A percentile compares a stretch with the other conserved stretches of the same genome.
Conservation (phyloP, 1,139 yeast species). For the Geotrichum siamense region DNA sequence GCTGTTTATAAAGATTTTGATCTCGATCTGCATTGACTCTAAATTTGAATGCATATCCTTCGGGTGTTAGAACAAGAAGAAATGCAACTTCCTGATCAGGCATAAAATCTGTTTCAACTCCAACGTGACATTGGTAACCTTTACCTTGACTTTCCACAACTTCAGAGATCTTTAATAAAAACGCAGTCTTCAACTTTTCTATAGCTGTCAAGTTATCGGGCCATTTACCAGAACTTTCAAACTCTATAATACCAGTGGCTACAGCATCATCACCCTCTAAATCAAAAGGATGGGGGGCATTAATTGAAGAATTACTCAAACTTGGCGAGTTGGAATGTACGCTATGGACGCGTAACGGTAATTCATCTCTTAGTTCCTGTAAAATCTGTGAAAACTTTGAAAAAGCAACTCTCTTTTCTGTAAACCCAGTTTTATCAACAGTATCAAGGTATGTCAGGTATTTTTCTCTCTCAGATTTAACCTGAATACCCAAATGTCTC, state of each 20-base stretch:
- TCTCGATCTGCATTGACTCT: conserved; percentile 77
- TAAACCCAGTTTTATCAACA: conserved; percentile 42
- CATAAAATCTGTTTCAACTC: conserved; percentile 48
- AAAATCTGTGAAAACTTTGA: conserved; percentile 55
- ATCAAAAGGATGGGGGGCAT: conserved; percentile 81
- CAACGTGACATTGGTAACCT: conserved; percentile 52
- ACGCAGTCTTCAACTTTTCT: conserved; percentile 87
- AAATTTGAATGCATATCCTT: conserved; percentile 76
- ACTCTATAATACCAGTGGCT: conserved; percentile 74
- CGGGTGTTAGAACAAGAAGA: conserved; percentile 67
- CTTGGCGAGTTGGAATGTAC: conserved; percentile 63
- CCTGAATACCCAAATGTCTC: conserved; percentile 48
- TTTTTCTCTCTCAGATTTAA: conserved; percentile 22
- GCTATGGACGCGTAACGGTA: conserved; percentile 69
- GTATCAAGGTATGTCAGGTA: conserved; percentile 38
- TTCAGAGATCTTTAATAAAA: conserved; percentile 66
- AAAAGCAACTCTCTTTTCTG: conserved; percentile 54
- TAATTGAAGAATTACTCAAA: conserved; percentile 63
- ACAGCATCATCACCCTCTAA: conserved; percentile 65
- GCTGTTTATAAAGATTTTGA: conserved; percentile 54
- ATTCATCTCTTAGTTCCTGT: conserved; percentile 39
- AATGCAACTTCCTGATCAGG: conserved; percentile 40
- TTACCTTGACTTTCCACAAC: conserved; percentile 41
- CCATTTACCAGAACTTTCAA: conserved; percentile 90
- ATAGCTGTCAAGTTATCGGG: conserved; percentile 83